A percentile compares a stretch with the other conserved stretches of the same genome.
Conservation (phyloP, 352 stramenopile species). For the Phytophthora ohioensis region DNA sequence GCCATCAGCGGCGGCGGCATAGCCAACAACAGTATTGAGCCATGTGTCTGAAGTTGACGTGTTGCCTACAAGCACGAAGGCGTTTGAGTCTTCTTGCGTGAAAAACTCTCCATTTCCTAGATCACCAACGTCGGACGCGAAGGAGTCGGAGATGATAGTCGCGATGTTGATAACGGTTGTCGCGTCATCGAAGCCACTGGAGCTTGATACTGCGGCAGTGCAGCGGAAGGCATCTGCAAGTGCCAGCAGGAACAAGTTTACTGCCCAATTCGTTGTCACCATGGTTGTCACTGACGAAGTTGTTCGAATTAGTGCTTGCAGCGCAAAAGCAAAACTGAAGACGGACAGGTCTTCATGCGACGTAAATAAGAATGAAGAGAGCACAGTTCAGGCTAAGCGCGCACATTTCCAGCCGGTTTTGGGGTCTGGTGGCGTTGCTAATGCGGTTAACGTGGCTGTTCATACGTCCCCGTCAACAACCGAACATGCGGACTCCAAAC, state of each 20-base stretch:
- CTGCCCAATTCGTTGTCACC: neutral
- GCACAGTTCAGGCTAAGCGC: constrained; percentile 1
- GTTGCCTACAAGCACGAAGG: constrained; percentile 17
- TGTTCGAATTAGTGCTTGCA: neutral
- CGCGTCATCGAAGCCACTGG: neutral
- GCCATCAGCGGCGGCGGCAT: constrained; percentile 1
- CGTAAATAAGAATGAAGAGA: neutral
- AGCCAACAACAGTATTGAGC: neutral
- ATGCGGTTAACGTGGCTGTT: constrained; percentile 2
- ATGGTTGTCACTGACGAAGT: neutral
- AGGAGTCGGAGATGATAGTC: neutral
- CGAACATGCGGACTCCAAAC: constrained; percentile 1
- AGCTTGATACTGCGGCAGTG: neutral
- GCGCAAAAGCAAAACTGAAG: constrained; percentile 4
- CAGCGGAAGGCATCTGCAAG: neutral
- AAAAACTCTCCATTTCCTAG: neutral
- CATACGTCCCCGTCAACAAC: neutral
- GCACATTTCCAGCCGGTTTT: neutral
- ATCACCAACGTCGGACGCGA: neutral
- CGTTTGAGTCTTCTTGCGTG: neutral
- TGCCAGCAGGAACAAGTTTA: neutral
- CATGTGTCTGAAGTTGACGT: neutral
- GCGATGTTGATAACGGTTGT: constrained; percentile 1
- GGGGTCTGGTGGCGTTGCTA: constrained; percentile 10
- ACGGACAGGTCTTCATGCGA: constrained; percentile 2